Evolutionary conservation across 2,329 filamentous ascomycete species (phyloP).

Genomic region (Fusarium napiforme): DNA sequence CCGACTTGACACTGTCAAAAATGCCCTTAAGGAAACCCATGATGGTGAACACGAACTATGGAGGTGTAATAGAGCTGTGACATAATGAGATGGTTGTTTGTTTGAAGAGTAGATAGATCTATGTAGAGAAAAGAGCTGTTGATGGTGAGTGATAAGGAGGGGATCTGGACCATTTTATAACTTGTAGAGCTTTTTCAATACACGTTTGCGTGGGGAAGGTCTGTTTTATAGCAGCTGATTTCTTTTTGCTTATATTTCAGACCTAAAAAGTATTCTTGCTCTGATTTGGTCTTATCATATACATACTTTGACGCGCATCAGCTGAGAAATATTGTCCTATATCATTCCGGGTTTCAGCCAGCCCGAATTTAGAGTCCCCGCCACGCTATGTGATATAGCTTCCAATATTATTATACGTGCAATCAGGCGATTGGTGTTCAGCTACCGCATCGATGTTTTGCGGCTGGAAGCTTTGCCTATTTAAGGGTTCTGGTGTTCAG

Average conservation of each 20-base stretch:
- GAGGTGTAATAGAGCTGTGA: background rate
- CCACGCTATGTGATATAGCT: too few relatives aligned
- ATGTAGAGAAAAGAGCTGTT: background rate
- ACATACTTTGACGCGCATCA: background rate
- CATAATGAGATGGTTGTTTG: too few relatives aligned
- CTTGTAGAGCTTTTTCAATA: too few relatives aligned
- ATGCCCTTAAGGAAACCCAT: background rate
- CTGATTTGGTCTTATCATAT: background rate
- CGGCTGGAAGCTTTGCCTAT: too few relatives aligned
- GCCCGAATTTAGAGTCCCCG: too few relatives aligned
- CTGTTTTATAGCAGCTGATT: fast-evolving
- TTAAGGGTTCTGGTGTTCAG: background rate
- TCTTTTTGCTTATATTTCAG: background rate
- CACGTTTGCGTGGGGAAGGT: too few relatives aligned
- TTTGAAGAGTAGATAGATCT: background rate
- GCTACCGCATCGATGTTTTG: too few relatives aligned
- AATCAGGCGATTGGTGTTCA: too few relatives aligned
- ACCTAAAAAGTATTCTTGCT: background rate
- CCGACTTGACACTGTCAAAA: background rate
- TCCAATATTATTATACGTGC: too few relatives aligned
- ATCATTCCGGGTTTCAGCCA: too few relatives aligned
- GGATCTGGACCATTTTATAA: background rate
- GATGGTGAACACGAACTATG: fast-evolving
- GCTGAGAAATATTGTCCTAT: background rate
- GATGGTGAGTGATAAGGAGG: background rate